phyloP scores from a whole-genome alignment of 2,329 filamentous ascomycete species.

The Harringtonia lauricola region DNA sequence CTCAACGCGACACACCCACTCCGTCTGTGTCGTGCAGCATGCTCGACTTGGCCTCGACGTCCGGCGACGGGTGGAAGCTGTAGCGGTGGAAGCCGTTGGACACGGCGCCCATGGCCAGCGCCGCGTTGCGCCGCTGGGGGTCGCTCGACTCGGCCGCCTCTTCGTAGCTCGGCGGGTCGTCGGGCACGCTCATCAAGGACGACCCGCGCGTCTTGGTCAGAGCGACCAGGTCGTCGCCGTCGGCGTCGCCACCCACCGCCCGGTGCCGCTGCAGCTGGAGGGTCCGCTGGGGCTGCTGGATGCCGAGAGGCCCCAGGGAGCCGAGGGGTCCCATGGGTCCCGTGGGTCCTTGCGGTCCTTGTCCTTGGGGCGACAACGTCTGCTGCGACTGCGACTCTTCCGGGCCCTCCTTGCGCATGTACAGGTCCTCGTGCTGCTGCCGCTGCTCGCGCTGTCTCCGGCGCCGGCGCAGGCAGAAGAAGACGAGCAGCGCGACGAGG shows the following conservation, averaged over 20 bases:
- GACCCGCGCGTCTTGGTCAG: neutral
- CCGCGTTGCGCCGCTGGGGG: neutral
- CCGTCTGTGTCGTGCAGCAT: no score
- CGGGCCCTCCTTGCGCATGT: neutral
- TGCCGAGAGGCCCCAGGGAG: neutral
- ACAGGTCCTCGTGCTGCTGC: neutral
- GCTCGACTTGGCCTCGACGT: neutral
- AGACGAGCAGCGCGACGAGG: neutral
- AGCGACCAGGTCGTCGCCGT: neutral
- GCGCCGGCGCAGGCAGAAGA: neutral
- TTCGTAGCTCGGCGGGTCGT: neutral
- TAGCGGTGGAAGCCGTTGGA: neutral
- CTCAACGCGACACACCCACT: no score
- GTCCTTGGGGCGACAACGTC: neutral
- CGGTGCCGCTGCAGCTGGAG: no score
- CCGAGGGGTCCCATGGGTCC: no score
- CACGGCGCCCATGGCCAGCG: neutral
- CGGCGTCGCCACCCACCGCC: no score
- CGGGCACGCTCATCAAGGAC: neutral
- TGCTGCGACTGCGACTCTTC: neutral
- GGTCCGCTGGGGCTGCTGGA: neutral
- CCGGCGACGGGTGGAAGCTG: neutral
- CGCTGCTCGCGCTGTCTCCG: neutral
- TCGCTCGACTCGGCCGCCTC: neutral
- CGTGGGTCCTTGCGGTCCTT: no score